Evolutionary conservation across 23 red algal species (phyloP).

Genomic region (Gracilaria gracilis): DNA sequence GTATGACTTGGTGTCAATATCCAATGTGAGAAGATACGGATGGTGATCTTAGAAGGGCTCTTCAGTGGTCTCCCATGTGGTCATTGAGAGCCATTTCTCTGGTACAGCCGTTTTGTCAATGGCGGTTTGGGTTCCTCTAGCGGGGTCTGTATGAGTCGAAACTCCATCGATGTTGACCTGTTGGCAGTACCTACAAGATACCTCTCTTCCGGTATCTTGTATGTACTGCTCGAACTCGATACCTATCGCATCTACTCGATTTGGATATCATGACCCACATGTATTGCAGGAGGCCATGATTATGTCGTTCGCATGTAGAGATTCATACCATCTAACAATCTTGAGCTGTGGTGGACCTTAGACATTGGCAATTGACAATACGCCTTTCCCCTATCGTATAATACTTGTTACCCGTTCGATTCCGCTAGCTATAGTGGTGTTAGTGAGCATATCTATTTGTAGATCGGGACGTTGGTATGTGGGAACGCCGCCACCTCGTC

Average conservation of each 20-base stretch:
- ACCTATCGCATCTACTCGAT: not conserved
- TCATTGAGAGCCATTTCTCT: not conserved
- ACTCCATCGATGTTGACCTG: not conserved
- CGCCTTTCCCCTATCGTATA: not conserved
- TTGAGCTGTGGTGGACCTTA: not conserved
- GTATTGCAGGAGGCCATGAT: not conserved
- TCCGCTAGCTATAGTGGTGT: not conserved
- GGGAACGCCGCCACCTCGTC: not conserved
- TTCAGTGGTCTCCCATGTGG: not conserved
- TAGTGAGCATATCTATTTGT: not conserved
- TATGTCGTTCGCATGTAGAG: not conserved
- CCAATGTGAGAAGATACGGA: no score
- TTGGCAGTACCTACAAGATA: no score
- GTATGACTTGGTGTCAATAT: no score
- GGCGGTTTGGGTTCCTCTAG: not conserved
- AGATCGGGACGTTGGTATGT: not conserved
- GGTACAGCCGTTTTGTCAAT: not conserved
- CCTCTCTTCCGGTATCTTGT: not conserved
- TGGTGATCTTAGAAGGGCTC: not conserved
- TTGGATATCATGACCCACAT: constrained; percentile 1
- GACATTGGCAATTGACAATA: not conserved
- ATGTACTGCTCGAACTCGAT: not conserved
- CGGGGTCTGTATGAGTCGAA: not conserved
- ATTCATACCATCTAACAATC: not conserved
- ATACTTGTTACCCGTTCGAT: not conserved